phyloP scores from a whole-genome alignment of 2,329 filamentous ascomycete species.

The Bimuria novae-zelandiae region DNA sequence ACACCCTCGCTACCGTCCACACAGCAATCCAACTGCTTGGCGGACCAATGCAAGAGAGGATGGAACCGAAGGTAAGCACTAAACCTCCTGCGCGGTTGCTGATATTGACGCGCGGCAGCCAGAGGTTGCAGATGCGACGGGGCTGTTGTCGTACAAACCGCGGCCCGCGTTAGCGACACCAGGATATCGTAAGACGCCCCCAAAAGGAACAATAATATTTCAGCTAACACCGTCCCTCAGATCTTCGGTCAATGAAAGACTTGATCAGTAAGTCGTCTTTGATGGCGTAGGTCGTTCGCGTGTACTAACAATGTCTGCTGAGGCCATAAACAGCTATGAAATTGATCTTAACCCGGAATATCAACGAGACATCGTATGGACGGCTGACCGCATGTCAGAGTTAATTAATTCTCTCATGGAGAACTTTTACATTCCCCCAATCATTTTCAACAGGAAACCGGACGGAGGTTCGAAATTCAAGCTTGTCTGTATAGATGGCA shows the following conservation, averaged over 20 bases:
- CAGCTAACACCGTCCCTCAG: not conserved
- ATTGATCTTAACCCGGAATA: conserved; percentile 54
- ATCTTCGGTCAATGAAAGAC: conserved; percentile 25
- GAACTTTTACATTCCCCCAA: conserved; percentile 52
- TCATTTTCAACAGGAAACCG: conserved; percentile 51
- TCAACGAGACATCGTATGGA: conserved; percentile 55
- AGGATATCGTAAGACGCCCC: not conserved
- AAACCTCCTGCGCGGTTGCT: not conserved
- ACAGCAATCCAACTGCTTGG: too few relatives aligned
- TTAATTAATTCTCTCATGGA: conserved; percentile 45
- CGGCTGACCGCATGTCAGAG: conserved; percentile 40
- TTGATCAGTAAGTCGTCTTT: conserved; percentile 36
- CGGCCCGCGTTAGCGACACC: conserved; percentile 29
- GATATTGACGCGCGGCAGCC: not conserved
- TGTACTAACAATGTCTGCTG: conserved; percentile 16
- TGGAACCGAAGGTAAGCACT: not conserved
- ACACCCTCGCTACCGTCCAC: not conserved
- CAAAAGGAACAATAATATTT: not conserved
- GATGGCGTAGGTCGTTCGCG: too few relatives aligned
- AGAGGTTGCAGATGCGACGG: conserved; percentile 4
- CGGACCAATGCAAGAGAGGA: not conserved
- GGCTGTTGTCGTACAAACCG: conserved; percentile 23
- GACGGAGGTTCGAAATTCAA: conserved; percentile 23
- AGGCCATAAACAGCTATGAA: conserved; percentile 21
- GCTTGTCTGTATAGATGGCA: conserved; percentile 54